These are phyloP conservation scores for Cytospora paraplurivora DNA, from an alignment of 2,329 filamentous ascomycete genomes.

Conservation along the genomic window DNA sequence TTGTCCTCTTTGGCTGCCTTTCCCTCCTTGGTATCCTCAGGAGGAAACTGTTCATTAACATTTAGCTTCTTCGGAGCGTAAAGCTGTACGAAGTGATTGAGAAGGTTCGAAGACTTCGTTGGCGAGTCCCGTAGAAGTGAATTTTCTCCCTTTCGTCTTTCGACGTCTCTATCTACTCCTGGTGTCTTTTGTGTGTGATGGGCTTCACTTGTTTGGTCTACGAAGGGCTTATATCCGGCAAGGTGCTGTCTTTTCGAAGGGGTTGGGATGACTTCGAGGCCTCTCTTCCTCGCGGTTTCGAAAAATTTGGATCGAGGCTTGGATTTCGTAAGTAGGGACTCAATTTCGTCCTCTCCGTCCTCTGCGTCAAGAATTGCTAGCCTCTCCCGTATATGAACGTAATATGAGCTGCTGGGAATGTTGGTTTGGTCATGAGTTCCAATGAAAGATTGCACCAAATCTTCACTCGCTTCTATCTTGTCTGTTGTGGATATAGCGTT, in stretches of 20 bases:
- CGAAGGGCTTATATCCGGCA: background rate
- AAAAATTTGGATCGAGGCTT: background rate
- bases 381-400: constrained; percentile 30
- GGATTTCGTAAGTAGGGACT: constrained; percentile 4
- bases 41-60: constrained; percentile 31
- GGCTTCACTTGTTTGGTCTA: background rate
- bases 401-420: constrained; percentile 32
- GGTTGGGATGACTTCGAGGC: background rate
- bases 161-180: background rate
- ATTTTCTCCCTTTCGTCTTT: background rate
- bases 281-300: constrained; percentile 11
- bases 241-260: constrained; percentile 8
- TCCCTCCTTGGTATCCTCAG: background rate
- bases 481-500: constrained; percentile 21
- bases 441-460: constrained; percentile 29
- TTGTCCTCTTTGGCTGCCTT: background rate
- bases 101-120: constrained; percentile 23
- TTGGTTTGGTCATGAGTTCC: constrained; percentile 7
- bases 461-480: constrained; percentile 28
- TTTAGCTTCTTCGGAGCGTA: constrained; percentile 31
- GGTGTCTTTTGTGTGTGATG: background rate
- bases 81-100: constrained; percentile 35
- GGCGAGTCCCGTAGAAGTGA: constrained; percentile 17
- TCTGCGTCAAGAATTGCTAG: constrained; percentile 29
- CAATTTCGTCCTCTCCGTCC: constrained; percentile 32